A percentile compares a stretch with the other conserved stretches of the same genome.
These are phyloP conservation scores for Ustilago sp. DNA, from an alignment of 1,284 basidiomycete species.

Conservation along the genomic window DNA sequence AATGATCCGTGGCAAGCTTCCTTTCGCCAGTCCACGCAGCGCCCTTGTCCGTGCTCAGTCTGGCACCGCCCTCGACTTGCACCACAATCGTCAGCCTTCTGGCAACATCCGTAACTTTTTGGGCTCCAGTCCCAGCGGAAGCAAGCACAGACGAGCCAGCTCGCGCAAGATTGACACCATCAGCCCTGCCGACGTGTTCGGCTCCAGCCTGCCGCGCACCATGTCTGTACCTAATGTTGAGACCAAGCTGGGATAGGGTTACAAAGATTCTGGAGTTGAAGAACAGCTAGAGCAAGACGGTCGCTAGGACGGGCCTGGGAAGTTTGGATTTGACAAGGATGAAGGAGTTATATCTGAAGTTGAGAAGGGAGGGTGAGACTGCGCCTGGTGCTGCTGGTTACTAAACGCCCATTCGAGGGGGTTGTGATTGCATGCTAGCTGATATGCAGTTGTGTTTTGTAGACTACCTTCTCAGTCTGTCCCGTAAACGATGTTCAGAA, in stretches of 20 bases:
- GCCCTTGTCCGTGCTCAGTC: conserved; percentile 54
- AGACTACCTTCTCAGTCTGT: too few species aligned
- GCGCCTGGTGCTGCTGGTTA: too few species aligned
- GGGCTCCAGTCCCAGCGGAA: conserved; percentile 17
- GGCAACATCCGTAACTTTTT: conserved; percentile 45
- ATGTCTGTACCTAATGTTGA: conserved; percentile 26
- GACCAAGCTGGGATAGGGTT: conserved; percentile 8
- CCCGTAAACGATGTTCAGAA: too few species aligned
- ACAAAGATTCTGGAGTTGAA: too few species aligned
- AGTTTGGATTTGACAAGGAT: too few species aligned
- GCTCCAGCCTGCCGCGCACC: conserved; percentile 46
- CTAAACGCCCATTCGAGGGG: too few species aligned
- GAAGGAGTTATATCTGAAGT: too few species aligned
- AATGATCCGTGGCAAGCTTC: conserved; percentile 46
- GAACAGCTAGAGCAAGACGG: too few species aligned
- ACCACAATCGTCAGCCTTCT: conserved; percentile 33
- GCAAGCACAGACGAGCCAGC: conserved; percentile 34
- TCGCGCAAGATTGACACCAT: conserved; percentile 62
- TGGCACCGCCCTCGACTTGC: conserved; percentile 23
- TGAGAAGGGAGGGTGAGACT: too few species aligned
- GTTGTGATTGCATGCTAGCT: too few species aligned
- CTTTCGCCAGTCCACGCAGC: conserved; percentile 50
- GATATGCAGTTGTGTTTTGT: too few species aligned
- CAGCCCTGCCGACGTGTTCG: conserved; percentile 65
- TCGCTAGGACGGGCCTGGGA: too few species aligned